Conservation (phyloP, 306 rosid species). For the Sesbania bispinosa region DNA sequence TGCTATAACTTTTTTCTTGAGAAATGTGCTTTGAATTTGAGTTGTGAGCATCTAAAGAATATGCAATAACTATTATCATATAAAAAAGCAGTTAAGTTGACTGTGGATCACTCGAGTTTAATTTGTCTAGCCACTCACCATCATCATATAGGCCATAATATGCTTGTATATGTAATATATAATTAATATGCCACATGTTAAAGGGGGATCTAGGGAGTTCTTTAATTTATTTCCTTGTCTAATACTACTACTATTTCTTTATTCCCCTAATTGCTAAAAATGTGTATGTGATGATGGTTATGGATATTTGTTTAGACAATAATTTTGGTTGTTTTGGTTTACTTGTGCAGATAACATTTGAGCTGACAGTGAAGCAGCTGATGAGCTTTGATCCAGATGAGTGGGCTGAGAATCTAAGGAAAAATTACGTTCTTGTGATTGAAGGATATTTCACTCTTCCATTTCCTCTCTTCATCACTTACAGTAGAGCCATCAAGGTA, state of each 20-base stretch:
- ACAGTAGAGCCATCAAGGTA: conserved; percentile 79
- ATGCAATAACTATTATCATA: too few species aligned
- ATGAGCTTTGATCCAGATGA: conserved; percentile 96
- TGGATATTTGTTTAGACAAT: neutral
- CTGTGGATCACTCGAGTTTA: conserved; percentile 20
- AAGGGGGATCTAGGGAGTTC: neutral
- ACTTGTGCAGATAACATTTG: conserved; percentile 86
- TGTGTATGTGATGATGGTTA: conserved; percentile 17
- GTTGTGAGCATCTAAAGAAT: conserved; percentile 43
- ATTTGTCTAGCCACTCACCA: neutral
- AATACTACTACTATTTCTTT: too few species aligned
- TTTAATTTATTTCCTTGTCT: neutral
- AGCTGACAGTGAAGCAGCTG: conserved; percentile 89
- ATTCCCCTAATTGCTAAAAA: conserved; percentile 1
- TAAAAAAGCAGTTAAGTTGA: conserved; percentile 38
- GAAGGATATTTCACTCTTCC: conserved; percentile 93
- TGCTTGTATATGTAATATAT: conserved; percentile 32
- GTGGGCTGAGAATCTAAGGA: conserved; percentile 80
- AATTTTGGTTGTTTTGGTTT: neutral
- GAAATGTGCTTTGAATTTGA: conserved; percentile 43
- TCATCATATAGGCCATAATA: conserved; percentile 14
- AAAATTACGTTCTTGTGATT: conserved; percentile 79
- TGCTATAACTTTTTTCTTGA: conserved; percentile 49
- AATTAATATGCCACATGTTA: neutral
- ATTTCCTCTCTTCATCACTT: conserved; percentile 68